Conservation (phyloP, 2,329 filamentous ascomycete species). For the Diaporthe australafricana region DNA sequence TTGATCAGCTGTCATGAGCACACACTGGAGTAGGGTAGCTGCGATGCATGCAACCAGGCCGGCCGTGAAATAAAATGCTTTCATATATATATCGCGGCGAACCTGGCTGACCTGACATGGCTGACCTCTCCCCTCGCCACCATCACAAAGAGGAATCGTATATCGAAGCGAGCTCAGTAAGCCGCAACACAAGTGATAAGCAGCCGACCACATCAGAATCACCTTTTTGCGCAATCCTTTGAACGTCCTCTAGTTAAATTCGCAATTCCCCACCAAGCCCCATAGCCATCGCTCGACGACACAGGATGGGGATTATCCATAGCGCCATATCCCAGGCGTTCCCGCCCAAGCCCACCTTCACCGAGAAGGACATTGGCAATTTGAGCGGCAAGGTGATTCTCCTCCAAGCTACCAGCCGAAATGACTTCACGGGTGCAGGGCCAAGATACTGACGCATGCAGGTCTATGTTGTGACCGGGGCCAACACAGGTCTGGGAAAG, state of each 20-base stretch:
- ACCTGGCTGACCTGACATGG: not conserved
- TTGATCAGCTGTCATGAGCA: not conserved
- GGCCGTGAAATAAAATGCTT: not conserved
- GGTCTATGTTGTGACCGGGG: constrained; percentile 60
- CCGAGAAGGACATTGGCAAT: constrained; percentile 46
- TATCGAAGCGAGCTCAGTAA: not conserved
- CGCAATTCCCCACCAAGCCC: not conserved
- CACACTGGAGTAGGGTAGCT: not conserved
- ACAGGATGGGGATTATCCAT: constrained; percentile 1
- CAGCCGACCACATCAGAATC: not conserved
- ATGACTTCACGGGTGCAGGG: too few species aligned
- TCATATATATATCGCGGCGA: not conserved
- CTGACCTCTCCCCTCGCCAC: constrained; percentile 14
- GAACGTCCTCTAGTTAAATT: not conserved
- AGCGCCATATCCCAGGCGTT: constrained; percentile 40
- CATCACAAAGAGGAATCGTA: not conserved
- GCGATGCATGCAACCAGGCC: not conserved
- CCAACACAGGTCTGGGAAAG: constrained; percentile 55
- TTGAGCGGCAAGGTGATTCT: constrained; percentile 41
- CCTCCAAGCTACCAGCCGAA: not conserved
- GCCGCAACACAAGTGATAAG: not conserved
- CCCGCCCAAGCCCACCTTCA: constrained; percentile 46
- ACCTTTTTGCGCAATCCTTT: not conserved
- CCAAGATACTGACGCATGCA: constrained; percentile 31
- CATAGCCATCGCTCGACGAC: not conserved